Base-by-base conservation (phyloP, 805 yeast species). In the Sugiyamaella valdiviana region DNA sequence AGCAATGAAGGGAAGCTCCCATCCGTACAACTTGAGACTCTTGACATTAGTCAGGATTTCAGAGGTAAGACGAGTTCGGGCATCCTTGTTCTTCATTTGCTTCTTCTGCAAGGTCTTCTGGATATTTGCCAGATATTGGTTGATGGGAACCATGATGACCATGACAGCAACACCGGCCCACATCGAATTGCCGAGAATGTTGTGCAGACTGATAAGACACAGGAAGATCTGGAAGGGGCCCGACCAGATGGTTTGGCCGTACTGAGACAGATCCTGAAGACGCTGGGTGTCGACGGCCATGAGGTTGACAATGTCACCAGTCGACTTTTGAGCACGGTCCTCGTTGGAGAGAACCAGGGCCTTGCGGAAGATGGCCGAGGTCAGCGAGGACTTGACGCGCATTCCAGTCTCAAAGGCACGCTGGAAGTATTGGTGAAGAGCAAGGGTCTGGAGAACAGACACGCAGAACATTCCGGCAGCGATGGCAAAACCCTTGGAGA, bases 41-140 rank as follows among this genome's bases (percentile, higher is more conserved):
- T 89, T 91, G 65, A 93, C 87, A 61, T 90, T 91, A 64, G 86
- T 87, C 64, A 91, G 74, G 48, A 91, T 85, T 64, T 91, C 97
- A 52, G 87, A 81, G 48, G 88, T 84, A 39, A 90, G 72, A 57
- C 96, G 80, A 57, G 85, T 81, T 59, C 95, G 75, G 20, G 66
- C 58, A 65, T 85, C 93, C 16, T 89, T 85, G 26, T 91, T 84
- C 55, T 77, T 77, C 98, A 93, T 93, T 68, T 89, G 97, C 5
- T 73, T 65, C 63, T 84, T 85, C 67, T 90, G 96, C 52, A 88
- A 71, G 9, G 65, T 72, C 57, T 68, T 76, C 6, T 64, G 67
- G 49, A 76, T 45, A 41, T 50, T 54, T 35, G 63, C 60, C 35
- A 58, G 43, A 39, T 73, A 63, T 2, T 87, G 80, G 62, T 88